These are phyloP conservation scores for Leccinum subtestaceum DNA, from an alignment of 768 basidiomycete species.

Conservation along the genomic window DNA sequence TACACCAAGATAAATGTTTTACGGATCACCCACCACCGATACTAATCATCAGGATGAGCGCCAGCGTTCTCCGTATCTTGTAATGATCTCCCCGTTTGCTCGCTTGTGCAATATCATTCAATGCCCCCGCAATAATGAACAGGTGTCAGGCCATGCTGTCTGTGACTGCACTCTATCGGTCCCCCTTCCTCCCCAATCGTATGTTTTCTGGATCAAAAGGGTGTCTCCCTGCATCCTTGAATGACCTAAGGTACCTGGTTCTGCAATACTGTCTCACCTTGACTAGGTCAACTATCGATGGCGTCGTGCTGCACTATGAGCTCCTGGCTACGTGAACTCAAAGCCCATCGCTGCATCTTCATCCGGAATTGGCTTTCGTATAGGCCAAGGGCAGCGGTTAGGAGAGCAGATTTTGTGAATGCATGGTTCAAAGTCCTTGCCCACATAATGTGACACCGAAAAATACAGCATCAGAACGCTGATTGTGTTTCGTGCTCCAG, in stretches of 20 bases:
- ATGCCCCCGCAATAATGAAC: background rate
- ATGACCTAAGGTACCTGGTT: background rate
- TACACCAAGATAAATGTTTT: conserved; percentile 11
- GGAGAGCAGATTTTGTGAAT: background rate
- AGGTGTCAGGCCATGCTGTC: background rate
- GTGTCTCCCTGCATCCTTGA: background rate
- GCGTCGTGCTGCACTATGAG: background rate
- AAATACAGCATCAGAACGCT: background rate
- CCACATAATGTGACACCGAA: background rate
- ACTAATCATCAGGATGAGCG: conserved; percentile 1
- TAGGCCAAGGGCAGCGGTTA: background rate
- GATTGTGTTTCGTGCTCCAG: too few species aligned
- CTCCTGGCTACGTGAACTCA: background rate
- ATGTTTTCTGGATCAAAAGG: background rate
- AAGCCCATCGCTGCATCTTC: background rate
- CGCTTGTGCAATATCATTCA: background rate
- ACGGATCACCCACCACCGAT: conserved; percentile 5
- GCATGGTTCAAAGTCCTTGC: background rate
- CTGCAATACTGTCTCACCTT: background rate
- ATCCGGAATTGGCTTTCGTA: background rate
- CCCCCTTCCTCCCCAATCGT: background rate
- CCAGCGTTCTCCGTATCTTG: background rate
- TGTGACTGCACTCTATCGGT: background rate
- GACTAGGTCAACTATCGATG: background rate
- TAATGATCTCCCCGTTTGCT: background rate